phyloP scores from a whole-genome alignment of 2,329 filamentous ascomycete genomes.

The Cladorrhinum sp. region DNA sequence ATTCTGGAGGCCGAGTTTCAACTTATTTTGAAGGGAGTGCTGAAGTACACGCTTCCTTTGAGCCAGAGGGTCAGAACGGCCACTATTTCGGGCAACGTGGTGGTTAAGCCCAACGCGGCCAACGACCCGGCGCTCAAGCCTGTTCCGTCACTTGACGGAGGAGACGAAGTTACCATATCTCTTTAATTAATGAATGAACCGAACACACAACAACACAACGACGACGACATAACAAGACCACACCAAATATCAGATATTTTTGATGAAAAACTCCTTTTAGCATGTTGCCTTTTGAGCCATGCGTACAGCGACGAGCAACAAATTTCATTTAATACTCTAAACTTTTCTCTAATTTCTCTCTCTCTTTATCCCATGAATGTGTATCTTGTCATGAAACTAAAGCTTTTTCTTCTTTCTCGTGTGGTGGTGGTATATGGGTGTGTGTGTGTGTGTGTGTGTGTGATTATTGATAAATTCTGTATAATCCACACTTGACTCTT shows the following conservation, averaged over 20 bases:
- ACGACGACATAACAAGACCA: background rate
- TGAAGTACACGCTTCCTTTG: constrained; percentile 73
- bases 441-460: background rate
- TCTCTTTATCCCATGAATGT: background rate
- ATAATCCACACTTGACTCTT: background rate
- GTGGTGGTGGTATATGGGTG: background rate
- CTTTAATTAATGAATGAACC: background rate
- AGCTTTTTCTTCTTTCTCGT: background rate
- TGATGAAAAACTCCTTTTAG: background rate
- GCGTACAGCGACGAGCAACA: background rate
- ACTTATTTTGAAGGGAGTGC: constrained; percentile 82
- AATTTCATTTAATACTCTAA: background rate
- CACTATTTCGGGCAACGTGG: constrained; percentile 57
- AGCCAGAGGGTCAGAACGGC: constrained; percentile 59
- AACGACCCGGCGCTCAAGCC: constrained; percentile 41
- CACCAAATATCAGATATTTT: background rate
- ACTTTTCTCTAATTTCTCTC: background rate
- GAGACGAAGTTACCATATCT: background rate
- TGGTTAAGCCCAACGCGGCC: constrained; percentile 61
- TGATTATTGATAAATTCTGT: background rate
- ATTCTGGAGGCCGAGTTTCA: constrained; percentile 92
- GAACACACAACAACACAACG: background rate
- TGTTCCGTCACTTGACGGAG: background rate
- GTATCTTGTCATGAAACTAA: background rate
- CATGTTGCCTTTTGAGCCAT: background rate